These are phyloP conservation scores for Aspergillus mulundensis DNA, from an alignment of 495 filamentous ascomycete species.

Conservation along the genomic window DNA sequence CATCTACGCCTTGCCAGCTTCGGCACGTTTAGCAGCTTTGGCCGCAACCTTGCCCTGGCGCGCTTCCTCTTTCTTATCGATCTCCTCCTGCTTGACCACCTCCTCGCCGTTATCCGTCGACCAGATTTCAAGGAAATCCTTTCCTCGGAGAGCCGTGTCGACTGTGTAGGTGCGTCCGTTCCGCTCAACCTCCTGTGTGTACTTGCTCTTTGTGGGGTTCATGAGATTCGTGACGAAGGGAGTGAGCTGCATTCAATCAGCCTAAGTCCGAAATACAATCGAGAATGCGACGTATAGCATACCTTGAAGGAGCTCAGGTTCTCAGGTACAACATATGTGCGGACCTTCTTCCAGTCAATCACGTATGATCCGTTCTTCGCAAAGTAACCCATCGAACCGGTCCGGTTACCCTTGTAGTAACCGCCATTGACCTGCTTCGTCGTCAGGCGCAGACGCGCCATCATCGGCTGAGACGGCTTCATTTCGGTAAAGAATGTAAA, in stretches of 20 bases:
- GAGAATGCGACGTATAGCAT: not conserved
- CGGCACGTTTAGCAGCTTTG: not conserved
- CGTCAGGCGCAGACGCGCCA: constrained; percentile 66
- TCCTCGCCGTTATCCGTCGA: constrained; percentile 32
- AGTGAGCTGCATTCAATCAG: constrained; percentile 60
- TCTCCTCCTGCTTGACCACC: constrained; percentile 29
- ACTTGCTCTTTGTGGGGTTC: constrained; percentile 33
- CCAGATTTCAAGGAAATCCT: constrained; percentile 42
- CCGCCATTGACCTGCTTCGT: constrained; percentile 91
- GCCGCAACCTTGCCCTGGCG: not conserved
- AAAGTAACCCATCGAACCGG: constrained; percentile 81
- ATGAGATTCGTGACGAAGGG: constrained; percentile 77
- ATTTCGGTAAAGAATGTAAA: constrained; percentile 29
- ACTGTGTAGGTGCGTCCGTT: constrained; percentile 23
- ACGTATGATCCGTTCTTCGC: constrained; percentile 80
- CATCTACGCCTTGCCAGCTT: not conserved
- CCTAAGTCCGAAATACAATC: not conserved
- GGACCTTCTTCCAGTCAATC: constrained; percentile 80
- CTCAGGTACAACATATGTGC: constrained; percentile 80
- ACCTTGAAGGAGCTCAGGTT: constrained; percentile 69
- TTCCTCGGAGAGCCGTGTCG: constrained; percentile 30
- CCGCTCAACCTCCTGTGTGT: constrained; percentile 31
- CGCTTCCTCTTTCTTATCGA: not conserved
- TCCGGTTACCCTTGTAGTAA: constrained; percentile 93
- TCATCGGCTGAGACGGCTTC: constrained; percentile 69